Percentiles rank a stretch among this genome's conserved stretches.
Evolutionary conservation across 306 rosid species (phyloP).

Genomic region (Vicia villosa): DNA sequence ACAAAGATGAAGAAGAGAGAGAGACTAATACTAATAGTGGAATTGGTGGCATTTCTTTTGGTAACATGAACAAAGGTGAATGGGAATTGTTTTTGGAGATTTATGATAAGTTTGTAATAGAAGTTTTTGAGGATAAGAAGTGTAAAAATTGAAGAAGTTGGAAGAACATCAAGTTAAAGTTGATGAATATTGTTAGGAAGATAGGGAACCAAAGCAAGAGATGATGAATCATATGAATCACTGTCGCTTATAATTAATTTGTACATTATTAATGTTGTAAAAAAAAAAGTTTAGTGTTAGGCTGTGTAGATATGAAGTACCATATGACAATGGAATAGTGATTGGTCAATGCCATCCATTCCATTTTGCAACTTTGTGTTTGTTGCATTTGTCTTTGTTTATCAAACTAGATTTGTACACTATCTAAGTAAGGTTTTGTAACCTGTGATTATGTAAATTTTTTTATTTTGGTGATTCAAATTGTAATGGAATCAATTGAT

Average conservation of each 20-base stretch:
- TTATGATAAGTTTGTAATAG: conserved; percentile 57
- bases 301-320: conserved; percentile 46
- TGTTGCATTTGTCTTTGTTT: conserved; percentile 21
- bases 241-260: conserved; percentile 33
- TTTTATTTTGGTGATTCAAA: conserved; percentile 29
- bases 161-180: conserved; percentile 54
- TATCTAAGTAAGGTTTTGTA: conserved; percentile 29
- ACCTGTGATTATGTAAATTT: conserved; percentile 37
- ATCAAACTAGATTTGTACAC: conserved; percentile 37
- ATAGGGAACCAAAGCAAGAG: conserved; percentile 30
- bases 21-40: conserved; percentile 35
- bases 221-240: conserved; percentile 31
- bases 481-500: conserved; percentile 29
- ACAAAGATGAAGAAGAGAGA: conserved; percentile 31
- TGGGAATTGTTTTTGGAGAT: conserved; percentile 70
- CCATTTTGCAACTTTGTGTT: conserved; percentile 33
- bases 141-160: conserved; percentile 49
- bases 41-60: conserved; percentile 57
- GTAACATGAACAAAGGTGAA: conserved; percentile 59
- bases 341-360: conserved; percentile 72
- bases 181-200: conserved; percentile 33
- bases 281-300: conserved; percentile 43
- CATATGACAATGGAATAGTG: conserved; percentile 56
- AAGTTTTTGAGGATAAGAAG: conserved; percentile 46
- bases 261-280: conserved; percentile 45